A percentile compares a stretch with the other conserved stretches of the same genome.
These are phyloP conservation scores for Xylariaceae sp. DNA, from an alignment of 2,329 filamentous ascomycete species.

Conservation along the genomic window DNA sequence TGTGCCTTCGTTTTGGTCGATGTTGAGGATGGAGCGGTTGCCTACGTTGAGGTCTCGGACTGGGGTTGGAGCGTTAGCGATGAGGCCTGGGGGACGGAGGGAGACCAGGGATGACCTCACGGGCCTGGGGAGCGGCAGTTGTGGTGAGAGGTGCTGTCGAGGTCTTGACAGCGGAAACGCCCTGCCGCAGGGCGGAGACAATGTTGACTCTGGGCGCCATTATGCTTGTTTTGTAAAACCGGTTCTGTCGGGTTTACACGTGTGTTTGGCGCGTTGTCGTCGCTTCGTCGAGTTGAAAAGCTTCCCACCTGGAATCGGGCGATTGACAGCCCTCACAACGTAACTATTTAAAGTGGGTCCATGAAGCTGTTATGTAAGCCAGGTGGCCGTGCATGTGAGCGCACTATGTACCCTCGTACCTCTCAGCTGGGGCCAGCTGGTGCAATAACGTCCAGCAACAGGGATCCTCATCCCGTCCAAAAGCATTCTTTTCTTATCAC, in stretches of 20 bases:
- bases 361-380: background rate
- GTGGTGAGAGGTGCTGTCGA: constrained; percentile 27
- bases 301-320: background rate
- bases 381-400: background rate
- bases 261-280: background rate
- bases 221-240: constrained; percentile 19
- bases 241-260: background rate
- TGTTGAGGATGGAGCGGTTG: constrained; percentile 22
- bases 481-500: no score
- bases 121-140: constrained; percentile 19
- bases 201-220: constrained; percentile 41
- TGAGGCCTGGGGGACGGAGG: background rate
- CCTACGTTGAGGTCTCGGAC: background rate
- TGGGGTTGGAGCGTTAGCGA: background rate
- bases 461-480: background rate
- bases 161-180: constrained; percentile 18
- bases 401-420: background rate
- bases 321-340: background rate
- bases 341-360: constrained; percentile 7
- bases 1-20: constrained; percentile 12
- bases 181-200: constrained; percentile 25
- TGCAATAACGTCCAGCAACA: background rate
- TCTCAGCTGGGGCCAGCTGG: background rate
- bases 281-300: constrained; percentile 6
- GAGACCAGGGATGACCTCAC: constrained; percentile 19